Percentiles rank a stretch among this genome's conserved stretches.
Evolutionary conservation across 1,139 yeast genomes (phyloP).

Genomic region (Suhomyces chickasaworum): DNA sequence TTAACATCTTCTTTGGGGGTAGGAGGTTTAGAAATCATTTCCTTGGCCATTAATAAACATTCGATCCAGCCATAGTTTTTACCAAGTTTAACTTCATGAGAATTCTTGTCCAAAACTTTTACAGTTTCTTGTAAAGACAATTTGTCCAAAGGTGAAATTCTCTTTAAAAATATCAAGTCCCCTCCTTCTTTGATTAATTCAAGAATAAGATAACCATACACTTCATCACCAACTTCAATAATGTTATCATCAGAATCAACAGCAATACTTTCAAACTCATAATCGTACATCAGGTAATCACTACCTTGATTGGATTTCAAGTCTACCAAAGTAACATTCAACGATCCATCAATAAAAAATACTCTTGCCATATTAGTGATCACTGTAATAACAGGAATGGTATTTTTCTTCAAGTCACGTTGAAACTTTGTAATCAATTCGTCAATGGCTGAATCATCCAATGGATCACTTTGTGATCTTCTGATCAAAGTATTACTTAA

Average conservation of each 20-base stretch:
- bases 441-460: slow-evolving; percentile 43
- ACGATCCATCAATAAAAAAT: slow-evolving; percentile 40
- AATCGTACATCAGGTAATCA: slow-evolving; percentile 78
- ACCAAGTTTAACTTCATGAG: slow-evolving; percentile 40
- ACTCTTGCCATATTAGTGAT: slow-evolving; percentile 51
- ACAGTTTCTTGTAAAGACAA: slow-evolving; percentile 33
- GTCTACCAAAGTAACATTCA: slow-evolving; percentile 47
- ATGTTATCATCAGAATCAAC: slow-evolving; percentile 44
- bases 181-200: slow-evolving; percentile 61
- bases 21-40: slow-evolving; percentile 31
- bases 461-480: slow-evolving; percentile 25
- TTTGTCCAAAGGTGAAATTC: slow-evolving; percentile 32
- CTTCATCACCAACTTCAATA: slow-evolving; percentile 27
- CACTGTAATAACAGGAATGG: slow-evolving; percentile 48
- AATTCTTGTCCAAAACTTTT: slow-evolving; percentile 39
- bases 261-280: slow-evolving; percentile 55
- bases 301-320: slow-evolving; percentile 53
- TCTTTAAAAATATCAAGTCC: slow-evolving; percentile 58
- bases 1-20: slow-evolving; percentile 18
- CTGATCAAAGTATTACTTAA: slow-evolving; percentile 29
- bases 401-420: slow-evolving; percentile 33
- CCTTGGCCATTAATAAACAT: slow-evolving; percentile 47
- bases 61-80: slow-evolving; percentile 49
- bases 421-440: slow-evolving; percentile 44
- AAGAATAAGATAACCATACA: slow-evolving; percentile 62